Evolutionary conservation across 2,329 filamentous ascomycete genomes (phyloP), one percentile per base, ranked within the genome.

Genomic region (Penicillium sp.): DNA sequence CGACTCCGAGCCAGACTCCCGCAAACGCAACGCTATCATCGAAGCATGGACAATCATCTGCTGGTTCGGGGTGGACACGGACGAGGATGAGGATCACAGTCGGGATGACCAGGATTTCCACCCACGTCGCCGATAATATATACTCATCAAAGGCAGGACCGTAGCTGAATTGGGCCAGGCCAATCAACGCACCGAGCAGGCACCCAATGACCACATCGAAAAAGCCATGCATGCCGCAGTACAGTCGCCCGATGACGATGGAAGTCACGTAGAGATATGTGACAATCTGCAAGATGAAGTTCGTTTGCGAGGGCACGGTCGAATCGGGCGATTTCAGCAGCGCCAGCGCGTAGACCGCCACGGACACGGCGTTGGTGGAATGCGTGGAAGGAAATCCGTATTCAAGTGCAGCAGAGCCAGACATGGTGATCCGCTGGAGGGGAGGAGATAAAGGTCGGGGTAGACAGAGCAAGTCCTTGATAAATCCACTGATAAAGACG

Each of bases 181-280:
- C 79, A 33, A 86, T 76, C 5, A 79, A 69, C 9, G 83, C 85
- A 29, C 93, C 93, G 47, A 96, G 77, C 11, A 83, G 60, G 46
- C 85, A 88, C 5, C 93, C 93, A 48, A 93, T 69, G 11, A 93
- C 71, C 25, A 97, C 90, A 68, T 98, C 93, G 38, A 93, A 76
- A 70, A 97, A 95, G 9, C 93, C 93, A 70, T 98, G 93, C 93
- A 98, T 98, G 52, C 93, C 93, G 65, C 93, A 98, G 73, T 98
- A 97, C 33, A 98, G 76, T 18, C 93, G 83, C 5, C 93, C 93
- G 53, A 97, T 74, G 36, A 96, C 80, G 63, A 98, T 97, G 26
- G 91, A 96, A 9, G 82, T 72, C 32, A 88, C 88, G 65, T 97
- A 98, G 58, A 88, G 84, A 67, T 93, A 94, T 36, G 85, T 83